A percentile compares a stretch with the other conserved stretches of the same genome.
These are phyloP conservation scores for Phytopythium kandeliae DNA, from an alignment of 352 stramenopile genomes.

Conservation along the genomic window DNA sequence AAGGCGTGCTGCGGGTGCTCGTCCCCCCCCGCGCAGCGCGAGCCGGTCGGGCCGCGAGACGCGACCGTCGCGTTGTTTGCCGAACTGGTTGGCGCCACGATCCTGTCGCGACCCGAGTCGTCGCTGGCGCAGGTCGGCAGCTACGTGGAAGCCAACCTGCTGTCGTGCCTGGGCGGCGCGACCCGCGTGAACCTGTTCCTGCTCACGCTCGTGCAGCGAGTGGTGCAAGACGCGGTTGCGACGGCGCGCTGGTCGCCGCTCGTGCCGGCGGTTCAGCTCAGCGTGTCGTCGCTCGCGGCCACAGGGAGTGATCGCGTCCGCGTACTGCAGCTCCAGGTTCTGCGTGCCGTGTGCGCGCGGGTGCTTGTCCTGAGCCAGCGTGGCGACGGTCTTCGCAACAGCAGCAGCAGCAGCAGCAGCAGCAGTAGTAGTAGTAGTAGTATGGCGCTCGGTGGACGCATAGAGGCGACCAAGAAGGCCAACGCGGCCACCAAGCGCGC, in stretches of 20 bases:
- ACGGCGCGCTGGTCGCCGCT: slow-evolving; percentile 13
- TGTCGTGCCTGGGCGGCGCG: slow-evolving; percentile 29
- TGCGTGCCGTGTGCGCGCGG: slow-evolving; percentile 38
- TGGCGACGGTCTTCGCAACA: too few relatives aligned
- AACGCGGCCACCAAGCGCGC: not conserved
- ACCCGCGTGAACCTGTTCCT: slow-evolving; percentile 50
- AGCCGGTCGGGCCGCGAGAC: slow-evolving; percentile 10
- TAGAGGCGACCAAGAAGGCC: not conserved
- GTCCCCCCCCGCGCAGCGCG: not conserved
- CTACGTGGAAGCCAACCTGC: slow-evolving; percentile 46
- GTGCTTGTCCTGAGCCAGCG: slow-evolving; percentile 16
- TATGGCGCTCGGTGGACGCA: not conserved
- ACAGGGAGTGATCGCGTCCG: slow-evolving; percentile 27
- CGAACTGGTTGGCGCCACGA: slow-evolving; percentile 39
- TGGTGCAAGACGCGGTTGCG: slow-evolving; percentile 21
- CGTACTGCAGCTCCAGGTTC: slow-evolving; percentile 43
- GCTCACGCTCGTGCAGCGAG: slow-evolving; percentile 43
- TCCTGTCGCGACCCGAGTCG: slow-evolving; percentile 12
- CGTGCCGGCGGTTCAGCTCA: slow-evolving; percentile 31
- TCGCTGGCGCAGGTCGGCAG: slow-evolving; percentile 19
- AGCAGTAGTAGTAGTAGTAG: slow-evolving; percentile 6
- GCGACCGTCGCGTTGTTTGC: slow-evolving; percentile 28
- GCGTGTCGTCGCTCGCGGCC: slow-evolving; percentile 28
- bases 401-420: slow-evolving; percentile 1
- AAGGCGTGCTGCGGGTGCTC: slow-evolving; percentile 46